phyloP scores from a whole-genome alignment of 2,329 filamentous ascomycete species.

The Aureobasidium melanogenum region DNA sequence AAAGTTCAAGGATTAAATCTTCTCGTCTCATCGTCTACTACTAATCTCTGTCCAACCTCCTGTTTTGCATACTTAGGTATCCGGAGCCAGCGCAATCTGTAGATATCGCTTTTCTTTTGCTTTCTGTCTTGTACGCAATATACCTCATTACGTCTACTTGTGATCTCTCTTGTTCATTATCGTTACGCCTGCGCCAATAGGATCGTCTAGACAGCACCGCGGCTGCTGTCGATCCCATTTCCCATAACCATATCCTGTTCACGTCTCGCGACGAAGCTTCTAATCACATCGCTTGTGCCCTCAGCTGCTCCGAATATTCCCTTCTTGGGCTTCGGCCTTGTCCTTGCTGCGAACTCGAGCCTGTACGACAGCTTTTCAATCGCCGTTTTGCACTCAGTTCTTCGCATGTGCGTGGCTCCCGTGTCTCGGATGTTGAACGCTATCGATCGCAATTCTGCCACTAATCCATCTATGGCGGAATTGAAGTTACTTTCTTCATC shows the following conservation, averaged over 20 bases:
- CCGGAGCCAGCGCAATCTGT: slow-evolving; percentile 8
- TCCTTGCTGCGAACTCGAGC: slow-evolving; percentile 61
- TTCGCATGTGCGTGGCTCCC: slow-evolving; percentile 61
- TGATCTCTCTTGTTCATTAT: neutral
- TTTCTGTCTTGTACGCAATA: slow-evolving; percentile 6
- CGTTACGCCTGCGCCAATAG: neutral
- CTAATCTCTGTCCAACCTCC: neutral
- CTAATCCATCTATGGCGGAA: slow-evolving; percentile 57
- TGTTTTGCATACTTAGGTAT: slow-evolving; percentile 2
- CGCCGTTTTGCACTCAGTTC: slow-evolving; percentile 67
- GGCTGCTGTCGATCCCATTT: neutral
- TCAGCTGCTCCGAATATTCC: slow-evolving; percentile 22
- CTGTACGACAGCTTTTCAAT: slow-evolving; percentile 69
- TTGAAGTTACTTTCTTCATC: slow-evolving; percentile 53
- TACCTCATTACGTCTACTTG: slow-evolving; percentile 1
- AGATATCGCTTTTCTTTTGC: slow-evolving; percentile 7
- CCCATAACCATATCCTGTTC: neutral
- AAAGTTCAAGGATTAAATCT: slow-evolving; percentile 76
- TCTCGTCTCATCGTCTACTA: neutral
- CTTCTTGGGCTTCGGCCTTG: slow-evolving; percentile 35
- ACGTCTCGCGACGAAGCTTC: slow-evolving; percentile 17
- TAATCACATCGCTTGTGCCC: slow-evolving; percentile 30
- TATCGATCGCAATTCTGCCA: slow-evolving; percentile 47
- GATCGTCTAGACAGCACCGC: neutral
- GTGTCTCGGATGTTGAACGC: slow-evolving; percentile 60